Percentiles rank a stretch among this genome's conserved stretches.
phyloP scores from a whole-genome alignment of 148 eudicot genomes.

The Rhododendron molle region DNA sequence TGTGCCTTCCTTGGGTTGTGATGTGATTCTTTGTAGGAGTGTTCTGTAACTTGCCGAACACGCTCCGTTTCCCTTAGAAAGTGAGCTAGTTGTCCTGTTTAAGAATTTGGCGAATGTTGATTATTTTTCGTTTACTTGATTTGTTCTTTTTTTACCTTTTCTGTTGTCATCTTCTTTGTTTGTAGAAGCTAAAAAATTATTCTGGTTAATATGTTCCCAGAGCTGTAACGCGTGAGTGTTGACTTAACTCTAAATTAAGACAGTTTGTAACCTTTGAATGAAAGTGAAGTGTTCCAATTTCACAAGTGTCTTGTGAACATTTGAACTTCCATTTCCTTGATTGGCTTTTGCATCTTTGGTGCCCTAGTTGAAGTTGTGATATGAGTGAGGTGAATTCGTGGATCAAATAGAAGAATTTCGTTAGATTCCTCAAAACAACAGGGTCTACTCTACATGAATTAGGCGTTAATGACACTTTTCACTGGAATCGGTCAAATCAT shows the following conservation, averaged over 20 bases:
- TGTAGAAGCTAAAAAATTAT: constrained; percentile 1
- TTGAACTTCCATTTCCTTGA: neutral
- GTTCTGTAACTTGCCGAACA: constrained; percentile 11
- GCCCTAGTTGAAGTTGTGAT: neutral
- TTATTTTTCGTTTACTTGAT: constrained; percentile 11
- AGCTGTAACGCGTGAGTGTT: neutral
- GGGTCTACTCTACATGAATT: too few relatives aligned
- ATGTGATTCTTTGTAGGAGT: constrained; percentile 3
- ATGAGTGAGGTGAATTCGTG: neutral
- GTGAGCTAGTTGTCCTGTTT: constrained; percentile 6
- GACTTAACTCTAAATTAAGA: neutral
- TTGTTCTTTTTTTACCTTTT: neutral
- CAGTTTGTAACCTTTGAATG: neutral
- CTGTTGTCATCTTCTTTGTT: neutral
- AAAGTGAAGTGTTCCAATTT: neutral
- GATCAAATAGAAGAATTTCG: neutral
- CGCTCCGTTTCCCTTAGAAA: constrained; percentile 5
- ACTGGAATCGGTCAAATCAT: neutral
- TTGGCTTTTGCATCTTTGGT: neutral
- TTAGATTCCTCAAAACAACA: neutral
- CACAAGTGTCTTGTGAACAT: neutral
- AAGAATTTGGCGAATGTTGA: neutral
- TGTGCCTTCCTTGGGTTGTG: constrained; percentile 46
- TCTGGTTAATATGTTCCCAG: neutral
- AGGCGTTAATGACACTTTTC: neutral